phyloP scores from a whole-genome alignment of 2,329 filamentous ascomycete species.

The Calonectria multiphialidica region DNA sequence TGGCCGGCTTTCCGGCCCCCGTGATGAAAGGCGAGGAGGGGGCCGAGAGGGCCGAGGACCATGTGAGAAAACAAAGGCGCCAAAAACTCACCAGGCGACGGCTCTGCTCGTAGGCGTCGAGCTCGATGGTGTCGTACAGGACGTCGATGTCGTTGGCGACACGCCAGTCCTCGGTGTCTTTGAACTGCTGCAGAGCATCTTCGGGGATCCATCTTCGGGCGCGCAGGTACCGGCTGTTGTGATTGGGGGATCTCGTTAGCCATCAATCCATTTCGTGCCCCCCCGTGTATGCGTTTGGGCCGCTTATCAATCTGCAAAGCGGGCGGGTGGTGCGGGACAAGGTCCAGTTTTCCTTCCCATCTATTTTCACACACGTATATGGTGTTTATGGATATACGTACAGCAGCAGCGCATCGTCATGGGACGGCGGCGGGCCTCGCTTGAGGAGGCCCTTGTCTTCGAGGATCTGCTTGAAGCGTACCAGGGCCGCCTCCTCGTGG shows the following conservation, averaged over 20 bases:
- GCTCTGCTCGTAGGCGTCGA: conserved; percentile 86
- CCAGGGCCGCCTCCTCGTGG: conserved; percentile 75
- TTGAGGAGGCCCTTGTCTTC: conserved; percentile 74
- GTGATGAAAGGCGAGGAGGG: background rate
- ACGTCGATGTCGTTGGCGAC: conserved; percentile 81
- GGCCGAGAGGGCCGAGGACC: conserved; percentile 1
- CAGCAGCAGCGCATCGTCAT: conserved; percentile 81
- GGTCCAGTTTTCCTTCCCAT: background rate
- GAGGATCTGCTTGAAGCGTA: conserved; percentile 78
- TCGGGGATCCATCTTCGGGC: conserved; percentile 83
- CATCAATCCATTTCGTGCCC: conserved; percentile 20
- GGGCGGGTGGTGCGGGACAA: background rate
- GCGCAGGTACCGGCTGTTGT: conserved; percentile 82
- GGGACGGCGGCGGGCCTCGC: conserved; percentile 68
- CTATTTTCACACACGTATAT: too few species aligned
- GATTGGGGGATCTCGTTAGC: conserved; percentile 15
- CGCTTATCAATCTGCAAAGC: conserved; percentile 21
- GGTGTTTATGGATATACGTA: too few species aligned
- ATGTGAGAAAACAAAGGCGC: background rate
- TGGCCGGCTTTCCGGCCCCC: background rate
- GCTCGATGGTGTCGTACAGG: conserved; percentile 88
- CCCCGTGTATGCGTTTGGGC: background rate
- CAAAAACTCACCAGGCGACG: conserved; percentile 72
- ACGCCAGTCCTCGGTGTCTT: conserved; percentile 90
- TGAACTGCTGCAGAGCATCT: conserved; percentile 87